Conservation (phyloP, 768 basidiomycete species). For the Chalciporus piperatus region DNA sequence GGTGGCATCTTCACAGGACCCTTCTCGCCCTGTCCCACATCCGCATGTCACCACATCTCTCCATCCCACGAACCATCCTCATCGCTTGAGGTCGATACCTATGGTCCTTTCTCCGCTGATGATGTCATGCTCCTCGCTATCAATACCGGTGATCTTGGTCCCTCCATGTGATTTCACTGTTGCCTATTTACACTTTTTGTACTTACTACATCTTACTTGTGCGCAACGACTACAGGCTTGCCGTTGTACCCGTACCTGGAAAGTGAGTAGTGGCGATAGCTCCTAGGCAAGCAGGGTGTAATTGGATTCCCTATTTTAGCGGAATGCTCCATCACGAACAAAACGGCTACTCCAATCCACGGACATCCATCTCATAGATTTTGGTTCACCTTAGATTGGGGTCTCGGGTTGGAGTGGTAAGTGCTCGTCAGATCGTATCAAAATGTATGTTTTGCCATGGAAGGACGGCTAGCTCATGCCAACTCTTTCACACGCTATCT, state of each 20-base stretch:
- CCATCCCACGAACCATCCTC: constrained; percentile 16
- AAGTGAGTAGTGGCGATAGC: constrained; percentile 43
- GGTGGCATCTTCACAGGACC: constrained; percentile 15
- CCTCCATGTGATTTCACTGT: too few relatives aligned
- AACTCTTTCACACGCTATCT: too few relatives aligned
- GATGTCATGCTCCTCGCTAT: too few relatives aligned
- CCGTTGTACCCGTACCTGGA: constrained; percentile 57
- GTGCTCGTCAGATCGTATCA: too few relatives aligned
- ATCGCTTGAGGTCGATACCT: constrained; percentile 25
- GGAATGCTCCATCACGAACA: constrained; percentile 60
- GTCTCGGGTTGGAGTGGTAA: too few relatives aligned
- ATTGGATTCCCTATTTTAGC: constrained; percentile 39
- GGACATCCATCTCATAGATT: constrained; percentile 95
- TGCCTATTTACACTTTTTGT: too few relatives aligned
- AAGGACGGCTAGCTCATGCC: too few relatives aligned
- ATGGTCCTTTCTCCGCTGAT: too few relatives aligned
- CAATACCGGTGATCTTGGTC: too few relatives aligned
- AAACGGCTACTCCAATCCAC: constrained; percentile 84
- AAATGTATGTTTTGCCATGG: too few relatives aligned
- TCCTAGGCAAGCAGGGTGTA: background rate
- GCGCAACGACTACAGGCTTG: constrained; percentile 68
- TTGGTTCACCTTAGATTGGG: too few relatives aligned
- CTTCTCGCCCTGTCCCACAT: constrained; percentile 19
- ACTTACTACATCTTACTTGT: constrained; percentile 96
- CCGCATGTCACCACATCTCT: constrained; percentile 11